These are phyloP conservation scores for Wallemia hederae DNA, from an alignment of 1,284 basidiomycete species.

Conservation along the genomic window DNA sequence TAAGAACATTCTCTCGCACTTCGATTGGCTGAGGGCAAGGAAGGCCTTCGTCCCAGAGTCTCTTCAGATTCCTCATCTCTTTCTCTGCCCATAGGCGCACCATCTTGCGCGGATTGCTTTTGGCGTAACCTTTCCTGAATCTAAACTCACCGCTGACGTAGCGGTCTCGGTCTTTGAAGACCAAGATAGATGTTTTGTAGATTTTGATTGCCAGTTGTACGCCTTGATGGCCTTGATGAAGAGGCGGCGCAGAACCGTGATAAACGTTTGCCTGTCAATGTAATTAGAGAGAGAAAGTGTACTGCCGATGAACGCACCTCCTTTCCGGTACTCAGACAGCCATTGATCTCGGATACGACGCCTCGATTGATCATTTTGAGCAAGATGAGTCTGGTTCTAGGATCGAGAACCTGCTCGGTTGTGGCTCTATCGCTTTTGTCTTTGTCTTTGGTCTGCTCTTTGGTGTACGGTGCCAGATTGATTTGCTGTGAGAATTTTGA, in stretches of 20 bases:
- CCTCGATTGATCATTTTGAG: conserved; percentile 80
- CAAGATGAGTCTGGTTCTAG: conserved; percentile 59
- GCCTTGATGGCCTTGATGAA: conserved; percentile 26
- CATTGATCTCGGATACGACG: conserved; percentile 58
- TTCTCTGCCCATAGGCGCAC: conserved; percentile 97
- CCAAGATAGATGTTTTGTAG: conserved; percentile 90
- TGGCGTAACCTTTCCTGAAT: conserved; percentile 72
- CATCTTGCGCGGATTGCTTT: conserved; percentile 92
- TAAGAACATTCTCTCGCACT: conserved; percentile 82
- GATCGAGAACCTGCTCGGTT: conserved; percentile 75
- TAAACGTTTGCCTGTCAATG: conserved; percentile 58
- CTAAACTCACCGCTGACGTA: conserved; percentile 76
- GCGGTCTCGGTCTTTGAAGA: conserved; percentile 87
- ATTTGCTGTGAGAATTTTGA: conserved; percentile 2
- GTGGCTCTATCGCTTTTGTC: conserved; percentile 85
- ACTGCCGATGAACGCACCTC: conserved; percentile 53
- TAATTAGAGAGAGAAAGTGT: background rate
- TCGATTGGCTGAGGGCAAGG: conserved; percentile 67
- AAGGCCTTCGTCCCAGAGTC: conserved; percentile 52
- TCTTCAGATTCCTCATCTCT: conserved; percentile 80
- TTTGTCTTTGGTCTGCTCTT: conserved; percentile 52
- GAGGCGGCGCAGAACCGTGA: conserved; percentile 27
- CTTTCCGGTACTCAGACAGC: conserved; percentile 82
- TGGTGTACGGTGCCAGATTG: conserved; percentile 10
- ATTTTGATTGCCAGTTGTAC: conserved; percentile 62